Conservation (phyloP, 805 yeast genomes). For the Kregervanrija delftensis region DNA sequence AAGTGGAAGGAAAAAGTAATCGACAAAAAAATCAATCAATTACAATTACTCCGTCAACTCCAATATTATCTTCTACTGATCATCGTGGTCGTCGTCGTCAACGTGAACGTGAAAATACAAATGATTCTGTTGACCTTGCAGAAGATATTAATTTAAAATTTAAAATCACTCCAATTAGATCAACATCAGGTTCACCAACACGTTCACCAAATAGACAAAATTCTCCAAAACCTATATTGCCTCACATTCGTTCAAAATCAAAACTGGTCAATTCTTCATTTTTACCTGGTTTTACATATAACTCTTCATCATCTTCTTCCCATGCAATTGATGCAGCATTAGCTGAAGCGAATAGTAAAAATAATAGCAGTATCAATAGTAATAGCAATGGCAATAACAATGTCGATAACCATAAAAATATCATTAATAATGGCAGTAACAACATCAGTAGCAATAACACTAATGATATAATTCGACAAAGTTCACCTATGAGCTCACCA, state of each 20-base stretch:
- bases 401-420: no score
- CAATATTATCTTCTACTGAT: not conserved
- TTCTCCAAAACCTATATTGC: constrained; percentile 16
- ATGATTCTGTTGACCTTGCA: constrained; percentile 10
- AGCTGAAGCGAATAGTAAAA: constrained; percentile 10
- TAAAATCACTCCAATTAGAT: constrained; percentile 24
- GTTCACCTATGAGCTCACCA: no score
- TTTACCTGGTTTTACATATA: constrained; percentile 14
- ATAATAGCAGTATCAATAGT: not conserved
- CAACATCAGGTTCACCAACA: constrained; percentile 20
- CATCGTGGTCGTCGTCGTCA: constrained; percentile 3
- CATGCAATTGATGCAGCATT: constrained; percentile 20
- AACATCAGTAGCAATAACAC: not conserved
- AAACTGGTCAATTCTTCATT: constrained; percentile 17
- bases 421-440: not conserved
- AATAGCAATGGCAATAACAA: not conserved
- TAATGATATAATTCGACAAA: no score
- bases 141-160: constrained; percentile 24
- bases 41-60: constrained; percentile 1
- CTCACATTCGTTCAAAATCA: constrained; percentile 14
- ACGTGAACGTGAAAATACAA: constrained; percentile 1
- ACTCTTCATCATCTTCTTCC: constrained; percentile 6
- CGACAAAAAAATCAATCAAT: not conserved
- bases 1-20: not conserved
- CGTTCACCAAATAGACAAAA: constrained; percentile 9